Percentiles rank a stretch among this genome's conserved stretches.
Evolutionary conservation across 2,329 filamentous ascomycete species (phyloP).

Genomic region (Fusarium sp.): DNA sequence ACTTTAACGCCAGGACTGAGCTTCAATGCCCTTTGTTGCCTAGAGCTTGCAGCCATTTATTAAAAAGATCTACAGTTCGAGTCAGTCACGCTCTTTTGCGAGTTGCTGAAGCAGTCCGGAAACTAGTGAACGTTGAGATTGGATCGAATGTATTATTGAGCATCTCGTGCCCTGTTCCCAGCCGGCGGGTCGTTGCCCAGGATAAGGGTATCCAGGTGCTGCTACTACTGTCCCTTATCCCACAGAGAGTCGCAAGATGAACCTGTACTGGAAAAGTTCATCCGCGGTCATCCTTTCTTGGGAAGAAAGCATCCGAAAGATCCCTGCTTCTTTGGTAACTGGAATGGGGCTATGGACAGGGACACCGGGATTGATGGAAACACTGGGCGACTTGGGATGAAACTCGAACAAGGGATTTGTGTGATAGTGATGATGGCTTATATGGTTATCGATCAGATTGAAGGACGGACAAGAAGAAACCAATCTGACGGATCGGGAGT

Average conservation of each 20-base stretch:
- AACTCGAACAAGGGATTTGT: slow-evolving; percentile 22
- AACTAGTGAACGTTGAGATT: slow-evolving; percentile 38
- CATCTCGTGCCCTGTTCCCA: slow-evolving; percentile 15
- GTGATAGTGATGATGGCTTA: background rate
- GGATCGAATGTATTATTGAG: slow-evolving; percentile 3
- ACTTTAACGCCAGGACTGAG: slow-evolving; percentile 5
- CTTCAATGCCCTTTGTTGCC: background rate
- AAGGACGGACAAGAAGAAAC: slow-evolving; percentile 1
- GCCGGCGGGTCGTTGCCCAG: slow-evolving; percentile 10
- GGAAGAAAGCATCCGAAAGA: slow-evolving; percentile 33
- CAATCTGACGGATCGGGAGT: slow-evolving; percentile 21
- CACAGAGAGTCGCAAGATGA: slow-evolving; percentile 14
- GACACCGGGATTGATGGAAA: slow-evolving; percentile 17
- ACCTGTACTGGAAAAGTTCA: slow-evolving; percentile 32
- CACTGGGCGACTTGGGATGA: slow-evolving; percentile 36
- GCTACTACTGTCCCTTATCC: background rate
- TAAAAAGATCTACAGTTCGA: slow-evolving; percentile 17
- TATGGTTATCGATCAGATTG: slow-evolving; percentile 2
- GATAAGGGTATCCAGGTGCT: slow-evolving; percentile 9
- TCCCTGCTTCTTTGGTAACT: slow-evolving; percentile 17
- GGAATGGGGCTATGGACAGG: slow-evolving; percentile 6
- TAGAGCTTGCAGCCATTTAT: background rate
- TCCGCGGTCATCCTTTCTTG: slow-evolving; percentile 20
- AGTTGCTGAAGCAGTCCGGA: background rate
- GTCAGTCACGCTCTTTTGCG: slow-evolving; percentile 16